Percentiles rank a stretch among this genome's conserved stretches.
Conservation (phyloP, 2,329 filamentous ascomycete genomes). For the Monilinia fructicola region DNA sequence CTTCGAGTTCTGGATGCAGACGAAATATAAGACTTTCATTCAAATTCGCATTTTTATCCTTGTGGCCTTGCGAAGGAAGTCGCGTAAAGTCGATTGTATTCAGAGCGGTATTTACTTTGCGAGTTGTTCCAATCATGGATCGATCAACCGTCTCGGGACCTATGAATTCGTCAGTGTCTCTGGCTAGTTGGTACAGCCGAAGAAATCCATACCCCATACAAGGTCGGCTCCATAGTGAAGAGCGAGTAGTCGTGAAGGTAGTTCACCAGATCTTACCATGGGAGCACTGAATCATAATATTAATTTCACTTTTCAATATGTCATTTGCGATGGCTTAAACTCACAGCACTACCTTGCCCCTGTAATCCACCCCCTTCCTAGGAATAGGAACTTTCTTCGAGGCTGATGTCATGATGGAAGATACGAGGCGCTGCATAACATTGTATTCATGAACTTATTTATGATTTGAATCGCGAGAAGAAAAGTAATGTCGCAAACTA, state of each 20-base stretch:
- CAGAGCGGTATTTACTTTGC: conserved; percentile 72
- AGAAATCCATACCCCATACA: conserved; percentile 72
- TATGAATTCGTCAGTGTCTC: conserved; percentile 40
- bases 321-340: not conserved
- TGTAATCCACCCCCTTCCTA: conserved; percentile 85
- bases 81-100: conserved; percentile 84
- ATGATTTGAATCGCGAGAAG: not conserved
- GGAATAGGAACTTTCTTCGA: conserved; percentile 78
- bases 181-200: conserved; percentile 22
- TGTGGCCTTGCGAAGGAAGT: conserved; percentile 66
- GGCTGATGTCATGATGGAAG: conserved; percentile 58
- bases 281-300: conserved; percentile 56
- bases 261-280: conserved; percentile 97
- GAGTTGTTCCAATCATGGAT: conserved; percentile 82
- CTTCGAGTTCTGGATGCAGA: conserved; percentile 75
- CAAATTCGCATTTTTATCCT: conserved; percentile 53
- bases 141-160: conserved; percentile 93
- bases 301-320: not conserved
- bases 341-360: conserved; percentile 83
- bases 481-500: not conserved
- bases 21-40: conserved; percentile 77
- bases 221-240: conserved; percentile 95
- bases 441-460: conserved; percentile 23
- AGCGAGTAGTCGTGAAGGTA: conserved; percentile 83
- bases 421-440: conserved; percentile 43